Percentiles rank a stretch among this genome's conserved stretches.
phyloP scores from a whole-genome alignment of 495 filamentous ascomycete genomes.

The Penicillium canescens region DNA sequence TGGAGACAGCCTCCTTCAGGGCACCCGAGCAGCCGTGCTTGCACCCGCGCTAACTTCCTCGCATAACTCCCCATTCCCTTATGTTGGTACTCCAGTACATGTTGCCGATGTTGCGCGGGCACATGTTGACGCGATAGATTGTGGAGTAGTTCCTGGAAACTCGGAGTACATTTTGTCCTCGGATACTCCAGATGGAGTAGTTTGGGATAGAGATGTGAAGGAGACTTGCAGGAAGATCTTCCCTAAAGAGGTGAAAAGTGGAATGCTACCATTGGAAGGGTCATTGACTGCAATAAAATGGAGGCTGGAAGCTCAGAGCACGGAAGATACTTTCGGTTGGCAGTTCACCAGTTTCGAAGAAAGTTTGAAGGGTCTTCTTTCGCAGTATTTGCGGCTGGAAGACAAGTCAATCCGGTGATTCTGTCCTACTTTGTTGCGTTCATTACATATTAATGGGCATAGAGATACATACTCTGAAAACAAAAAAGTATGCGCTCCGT shows the following conservation, averaged over 20 bases:
- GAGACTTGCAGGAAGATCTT: conserved; percentile 40
- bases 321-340: conserved; percentile 49
- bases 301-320: conserved; percentile 39
- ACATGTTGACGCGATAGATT: conserved; percentile 28
- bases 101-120: conserved; percentile 25
- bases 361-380: conserved; percentile 34
- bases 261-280: conserved; percentile 38
- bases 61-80: conserved; percentile 17
- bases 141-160: conserved; percentile 10
- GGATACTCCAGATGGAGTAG: conserved; percentile 17
- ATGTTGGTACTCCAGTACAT: conserved; percentile 22
- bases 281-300: conserved; percentile 33
- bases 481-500: too few species aligned
- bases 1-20: conserved; percentile 8
- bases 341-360: conserved; percentile 46
- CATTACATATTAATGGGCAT: too few species aligned
- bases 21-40: conserved; percentile 13
- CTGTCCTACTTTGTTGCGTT: background rate
- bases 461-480: too few species aligned
- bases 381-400: conserved; percentile 22
- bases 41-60: conserved; percentile 10
- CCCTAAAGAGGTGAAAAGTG: conserved; percentile 38
- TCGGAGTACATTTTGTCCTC: conserved; percentile 21
- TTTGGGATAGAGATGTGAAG: conserved; percentile 45
- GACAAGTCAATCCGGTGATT: background rate